phyloP scores from a whole-genome alignment of 1,139 yeast genomes.

The Meyerozyma athensensis region DNA sequence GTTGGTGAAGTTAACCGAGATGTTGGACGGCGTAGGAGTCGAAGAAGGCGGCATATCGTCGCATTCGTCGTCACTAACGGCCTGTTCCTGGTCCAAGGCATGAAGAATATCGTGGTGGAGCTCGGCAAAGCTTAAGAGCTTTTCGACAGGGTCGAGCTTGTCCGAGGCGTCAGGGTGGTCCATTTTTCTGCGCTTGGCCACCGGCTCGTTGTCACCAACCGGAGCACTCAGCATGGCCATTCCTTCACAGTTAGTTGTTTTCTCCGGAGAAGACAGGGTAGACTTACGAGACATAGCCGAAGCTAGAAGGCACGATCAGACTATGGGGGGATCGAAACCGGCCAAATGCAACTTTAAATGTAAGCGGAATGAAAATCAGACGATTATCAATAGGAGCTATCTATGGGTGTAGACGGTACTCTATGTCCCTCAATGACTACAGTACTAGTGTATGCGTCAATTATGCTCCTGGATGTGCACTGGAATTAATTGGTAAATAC shows the following conservation, averaged over 20 bases:
- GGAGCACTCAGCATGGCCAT: not conserved
- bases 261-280: not conserved
- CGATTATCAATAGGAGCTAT: no score
- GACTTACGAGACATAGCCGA: slow-evolving; percentile 4
- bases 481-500: no score
- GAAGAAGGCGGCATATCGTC: slow-evolving; percentile 1
- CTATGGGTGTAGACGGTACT: no score
- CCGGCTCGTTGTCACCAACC: not conserved
- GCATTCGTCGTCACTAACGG: slow-evolving; percentile 6
- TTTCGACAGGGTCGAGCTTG: slow-evolving; percentile 43
- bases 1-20: slow-evolving; percentile 33
- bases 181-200: slow-evolving; percentile 15
- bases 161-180: slow-evolving; percentile 19
- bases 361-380: no score
- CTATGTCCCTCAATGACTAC: no score
- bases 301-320: no score
- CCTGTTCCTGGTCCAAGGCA: slow-evolving; percentile 17
- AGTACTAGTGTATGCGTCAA: no score
- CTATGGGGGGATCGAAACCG: no score
- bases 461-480: no score
- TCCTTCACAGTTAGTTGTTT: slow-evolving; percentile 1
- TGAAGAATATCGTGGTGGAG: slow-evolving; percentile 27
- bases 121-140: slow-evolving; percentile 34
- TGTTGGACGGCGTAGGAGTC: slow-evolving; percentile 9
- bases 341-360: no score